Evolutionary conservation across 257 asterid species (phyloP).

Genomic region (Petunia axillaris): DNA sequence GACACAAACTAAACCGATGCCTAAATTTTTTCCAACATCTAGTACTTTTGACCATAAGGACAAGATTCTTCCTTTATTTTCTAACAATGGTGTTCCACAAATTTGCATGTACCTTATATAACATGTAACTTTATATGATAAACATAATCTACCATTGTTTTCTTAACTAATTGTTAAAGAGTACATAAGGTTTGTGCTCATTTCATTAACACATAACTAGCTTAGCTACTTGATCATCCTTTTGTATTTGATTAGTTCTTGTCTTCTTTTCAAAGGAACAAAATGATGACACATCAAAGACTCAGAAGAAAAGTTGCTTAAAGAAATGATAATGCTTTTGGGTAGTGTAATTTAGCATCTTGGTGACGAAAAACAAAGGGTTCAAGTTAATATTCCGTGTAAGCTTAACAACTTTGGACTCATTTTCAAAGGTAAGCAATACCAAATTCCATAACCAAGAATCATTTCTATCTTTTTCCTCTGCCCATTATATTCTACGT

Average conservation of each 20-base stretch:
- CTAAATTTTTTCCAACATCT: constrained; percentile 34
- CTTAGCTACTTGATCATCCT: neutral
- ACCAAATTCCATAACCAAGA: constrained; percentile 34
- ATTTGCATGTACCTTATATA: no score
- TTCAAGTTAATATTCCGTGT: constrained; percentile 44
- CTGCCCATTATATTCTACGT: neutral
- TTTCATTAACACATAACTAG: no score
- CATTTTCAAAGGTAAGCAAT: constrained; percentile 53
- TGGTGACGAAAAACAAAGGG: constrained; percentile 35
- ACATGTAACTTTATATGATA: no score
- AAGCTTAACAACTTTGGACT: constrained; percentile 43
- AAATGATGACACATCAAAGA: neutral
- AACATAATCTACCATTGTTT: no score
- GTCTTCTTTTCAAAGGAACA: neutral
- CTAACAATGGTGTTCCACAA: no score
- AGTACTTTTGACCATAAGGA: constrained; percentile 37
- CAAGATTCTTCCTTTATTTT: neutral
- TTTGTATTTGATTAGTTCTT: neutral
- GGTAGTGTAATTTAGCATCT: constrained; percentile 23
- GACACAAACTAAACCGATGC: constrained; percentile 14
- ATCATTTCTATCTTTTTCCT: constrained; percentile 29
- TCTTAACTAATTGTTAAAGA: no score
- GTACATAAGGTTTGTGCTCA: no score
- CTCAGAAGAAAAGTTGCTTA: constrained; percentile 40
- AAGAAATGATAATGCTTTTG: constrained; percentile 41